Conservation (phyloP, 2,329 filamentous ascomycete species). For the Alternaria sp. region DNA sequence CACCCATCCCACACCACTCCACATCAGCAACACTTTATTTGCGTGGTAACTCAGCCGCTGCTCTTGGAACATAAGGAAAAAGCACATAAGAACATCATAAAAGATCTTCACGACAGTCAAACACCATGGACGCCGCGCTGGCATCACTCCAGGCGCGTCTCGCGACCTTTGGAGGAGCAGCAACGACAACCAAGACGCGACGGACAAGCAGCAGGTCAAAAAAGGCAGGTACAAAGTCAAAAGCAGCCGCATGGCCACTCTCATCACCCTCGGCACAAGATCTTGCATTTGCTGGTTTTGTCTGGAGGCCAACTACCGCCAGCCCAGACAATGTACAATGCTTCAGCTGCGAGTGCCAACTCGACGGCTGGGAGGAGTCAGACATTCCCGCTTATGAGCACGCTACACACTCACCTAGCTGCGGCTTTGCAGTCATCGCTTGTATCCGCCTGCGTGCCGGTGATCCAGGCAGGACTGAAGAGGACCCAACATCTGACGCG, state of each 20-base stretch:
- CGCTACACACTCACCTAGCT: constrained; percentile 79
- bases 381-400: constrained; percentile 89
- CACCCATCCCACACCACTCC: constrained; percentile 13
- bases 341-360: constrained; percentile 81
- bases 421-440: constrained; percentile 80
- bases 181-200: constrained; percentile 71
- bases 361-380: constrained; percentile 90
- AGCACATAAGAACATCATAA: neutral
- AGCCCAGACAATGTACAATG: constrained; percentile 89
- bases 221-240: constrained; percentile 54
- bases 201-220: constrained; percentile 71
- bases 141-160: constrained; percentile 78
- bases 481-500: constrained; percentile 75
- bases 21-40: constrained; percentile 7
- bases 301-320: constrained; percentile 77
- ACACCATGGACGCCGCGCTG: constrained; percentile 51
- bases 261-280: constrained; percentile 69
- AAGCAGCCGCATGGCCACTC: constrained; percentile 75
- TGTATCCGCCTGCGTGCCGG: constrained; percentile 67
- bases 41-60: neutral
- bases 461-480: constrained; percentile 68
- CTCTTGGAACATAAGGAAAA: neutral
- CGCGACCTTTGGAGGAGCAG: constrained; percentile 73
- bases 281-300: constrained; percentile 92
- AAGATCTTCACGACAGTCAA: neutral